Percentiles rank a stretch among this genome's conserved stretches.
phyloP scores from a whole-genome alignment of 148 eudicot species.

The Bassia scoparia region DNA sequence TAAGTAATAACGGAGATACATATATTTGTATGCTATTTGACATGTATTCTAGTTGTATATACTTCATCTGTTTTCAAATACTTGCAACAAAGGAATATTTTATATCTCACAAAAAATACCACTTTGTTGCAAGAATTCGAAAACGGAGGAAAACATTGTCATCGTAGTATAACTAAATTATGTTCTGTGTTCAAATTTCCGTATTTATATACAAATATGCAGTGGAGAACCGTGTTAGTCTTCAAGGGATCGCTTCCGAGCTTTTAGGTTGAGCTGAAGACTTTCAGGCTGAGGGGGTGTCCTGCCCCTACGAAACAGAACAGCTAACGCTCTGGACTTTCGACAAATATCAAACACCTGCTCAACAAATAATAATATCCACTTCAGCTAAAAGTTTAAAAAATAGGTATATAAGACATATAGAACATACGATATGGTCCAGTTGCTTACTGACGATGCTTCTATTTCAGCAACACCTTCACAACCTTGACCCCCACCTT shows the following conservation, averaged over 20 bases:
- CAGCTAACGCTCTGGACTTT: slow-evolving; percentile 81
- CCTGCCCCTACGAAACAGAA: slow-evolving; percentile 65
- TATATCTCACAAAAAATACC: too few species aligned
- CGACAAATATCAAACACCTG: slow-evolving; percentile 90
- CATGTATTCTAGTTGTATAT: too few species aligned
- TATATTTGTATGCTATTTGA: too few species aligned
- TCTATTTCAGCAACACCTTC: slow-evolving; percentile 97
- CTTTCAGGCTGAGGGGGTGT: slow-evolving; percentile 60
- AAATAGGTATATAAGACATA: not conserved
- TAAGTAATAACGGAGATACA: too few species aligned
- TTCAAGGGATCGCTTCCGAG: slow-evolving; percentile 89
- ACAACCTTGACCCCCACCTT: slow-evolving; percentile 91
- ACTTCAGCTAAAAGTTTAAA: slow-evolving; percentile 4
- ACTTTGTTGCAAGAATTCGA: too few species aligned
- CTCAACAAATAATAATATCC: slow-evolving; percentile 12
- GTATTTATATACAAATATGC: slow-evolving; percentile 9
- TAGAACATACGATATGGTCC: not conserved
- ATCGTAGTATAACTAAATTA: slow-evolving; percentile 20
- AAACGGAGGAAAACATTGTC: too few species aligned
- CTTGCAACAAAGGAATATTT: too few species aligned
- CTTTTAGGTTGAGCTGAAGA: slow-evolving; percentile 77
- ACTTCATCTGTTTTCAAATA: too few species aligned
- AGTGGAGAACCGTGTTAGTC: slow-evolving; percentile 44
- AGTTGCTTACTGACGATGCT: slow-evolving; percentile 74
- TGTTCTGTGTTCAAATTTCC: not conserved